Evolutionary conservation across 129 eudicot species (phyloP).

Genomic region (Artemisia argyi): DNA sequence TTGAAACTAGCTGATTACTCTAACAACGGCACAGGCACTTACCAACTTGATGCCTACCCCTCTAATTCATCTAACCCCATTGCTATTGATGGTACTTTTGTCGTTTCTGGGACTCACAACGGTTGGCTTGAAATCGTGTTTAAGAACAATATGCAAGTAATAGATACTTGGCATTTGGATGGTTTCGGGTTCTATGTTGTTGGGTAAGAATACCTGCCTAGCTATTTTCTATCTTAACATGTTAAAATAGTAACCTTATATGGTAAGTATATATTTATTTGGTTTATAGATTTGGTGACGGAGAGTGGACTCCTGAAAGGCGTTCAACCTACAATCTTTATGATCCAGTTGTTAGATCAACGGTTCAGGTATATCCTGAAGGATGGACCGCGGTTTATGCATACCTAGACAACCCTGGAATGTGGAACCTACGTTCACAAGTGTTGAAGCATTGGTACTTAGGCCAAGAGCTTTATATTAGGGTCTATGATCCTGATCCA

Average conservation of each 20-base stretch:
- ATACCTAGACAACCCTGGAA: conserved; percentile 67
- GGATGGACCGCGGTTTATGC: conserved; percentile 73
- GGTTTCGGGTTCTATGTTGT: conserved; percentile 60
- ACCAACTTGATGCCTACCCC: conserved; percentile 43
- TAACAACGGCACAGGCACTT: conserved; percentile 47
- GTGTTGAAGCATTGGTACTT: conserved; percentile 58
- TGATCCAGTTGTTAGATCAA: conserved; percentile 81
- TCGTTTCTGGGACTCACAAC: conserved; percentile 44
- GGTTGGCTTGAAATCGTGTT: conserved; percentile 65
- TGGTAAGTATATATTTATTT: neutral
- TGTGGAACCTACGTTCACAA: conserved; percentile 82
- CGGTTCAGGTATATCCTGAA: conserved; percentile 63
- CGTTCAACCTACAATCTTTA: conserved; percentile 57
- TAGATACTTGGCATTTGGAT: conserved; percentile 59
- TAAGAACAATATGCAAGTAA: conserved; percentile 29
- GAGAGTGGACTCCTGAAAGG: conserved; percentile 54
- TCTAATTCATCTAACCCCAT: conserved; percentile 29
- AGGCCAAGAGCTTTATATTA: conserved; percentile 64
- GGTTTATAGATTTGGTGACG: conserved; percentile 50
- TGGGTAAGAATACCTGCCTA: conserved; percentile 35
- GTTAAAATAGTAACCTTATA: neutral
- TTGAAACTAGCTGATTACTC: conserved; percentile 52
- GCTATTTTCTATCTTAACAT: no score
- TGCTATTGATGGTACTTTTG: conserved; percentile 46
- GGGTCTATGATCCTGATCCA: conserved; percentile 67